These are phyloP conservation scores for Cladosporium sp. DNA, from an alignment of 2,329 filamentous ascomycete species.

Conservation along the genomic window DNA sequence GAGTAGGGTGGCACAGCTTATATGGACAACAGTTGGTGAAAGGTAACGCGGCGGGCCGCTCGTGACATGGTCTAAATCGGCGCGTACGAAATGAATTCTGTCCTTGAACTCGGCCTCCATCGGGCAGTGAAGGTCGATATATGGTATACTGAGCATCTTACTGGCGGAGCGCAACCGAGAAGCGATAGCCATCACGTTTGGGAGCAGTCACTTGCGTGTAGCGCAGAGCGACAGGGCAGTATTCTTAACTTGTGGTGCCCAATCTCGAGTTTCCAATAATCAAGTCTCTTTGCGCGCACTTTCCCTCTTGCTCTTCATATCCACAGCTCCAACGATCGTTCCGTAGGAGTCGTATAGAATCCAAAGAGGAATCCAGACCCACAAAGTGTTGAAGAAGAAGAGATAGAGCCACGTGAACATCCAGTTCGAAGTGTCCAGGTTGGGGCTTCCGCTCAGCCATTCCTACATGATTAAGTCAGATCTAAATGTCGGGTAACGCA, in stretches of 20 bases:
- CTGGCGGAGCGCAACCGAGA: not conserved
- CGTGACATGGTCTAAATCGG: not conserved
- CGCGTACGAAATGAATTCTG: not conserved
- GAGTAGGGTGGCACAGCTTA: not conserved
- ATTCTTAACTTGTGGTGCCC: not conserved
- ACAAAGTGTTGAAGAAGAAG: slow-evolving; percentile 64
- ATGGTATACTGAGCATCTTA: not conserved
- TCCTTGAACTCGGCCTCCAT: not conserved
- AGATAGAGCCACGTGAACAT: slow-evolving; percentile 66
- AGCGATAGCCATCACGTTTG: not conserved
- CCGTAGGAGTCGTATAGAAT: slow-evolving; percentile 54
- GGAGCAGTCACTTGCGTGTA: not conserved
- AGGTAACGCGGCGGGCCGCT: not conserved
- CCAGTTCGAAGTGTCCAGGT: slow-evolving; percentile 59
- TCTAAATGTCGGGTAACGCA: slow-evolving; percentile 55
- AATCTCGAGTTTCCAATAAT: not conserved
- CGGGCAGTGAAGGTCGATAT: not conserved
- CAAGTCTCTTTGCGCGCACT: slow-evolving; percentile 22
- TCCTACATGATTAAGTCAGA: slow-evolving; percentile 39
- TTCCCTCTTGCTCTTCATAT: slow-evolving; percentile 17
- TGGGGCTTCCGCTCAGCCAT: slow-evolving; percentile 60
- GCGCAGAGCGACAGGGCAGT: not conserved
- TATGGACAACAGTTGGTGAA: not conserved
- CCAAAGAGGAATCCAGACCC: slow-evolving; percentile 62
- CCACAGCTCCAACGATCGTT: slow-evolving; percentile 35